These are phyloP conservation scores for Clitocybe nebularis DNA, from an alignment of 1,284 basidiomycete species.

Conservation along the genomic window DNA sequence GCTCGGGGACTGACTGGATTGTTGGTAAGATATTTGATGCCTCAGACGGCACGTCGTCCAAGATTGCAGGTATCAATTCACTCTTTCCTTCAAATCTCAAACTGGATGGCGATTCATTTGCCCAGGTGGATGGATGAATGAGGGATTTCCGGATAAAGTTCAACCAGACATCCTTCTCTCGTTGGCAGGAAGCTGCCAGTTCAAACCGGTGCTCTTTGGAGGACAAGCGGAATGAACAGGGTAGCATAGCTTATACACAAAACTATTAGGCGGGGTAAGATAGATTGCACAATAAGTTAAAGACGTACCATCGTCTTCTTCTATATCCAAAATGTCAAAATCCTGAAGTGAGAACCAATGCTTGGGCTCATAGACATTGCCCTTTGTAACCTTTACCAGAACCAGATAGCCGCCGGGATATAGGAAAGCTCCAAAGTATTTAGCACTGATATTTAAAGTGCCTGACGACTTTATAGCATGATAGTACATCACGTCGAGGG, in stretches of 20 bases:
- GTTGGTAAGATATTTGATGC: conserved; percentile 43
- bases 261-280: conserved; percentile 7
- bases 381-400: conserved; percentile 80
- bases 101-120: conserved; percentile 58
- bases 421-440: conserved; percentile 86
- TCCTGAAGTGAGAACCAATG: conserved; percentile 81
- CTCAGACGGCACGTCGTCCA: conserved; percentile 37
- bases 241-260: conserved; percentile 56
- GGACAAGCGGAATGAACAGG: conserved; percentile 75
- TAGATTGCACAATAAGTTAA: conserved; percentile 1
- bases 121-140: conserved; percentile 43
- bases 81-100: conserved; percentile 42
- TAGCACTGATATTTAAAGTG: conserved; percentile 61
- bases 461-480: conserved; percentile 35
- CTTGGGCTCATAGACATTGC: conserved; percentile 76
- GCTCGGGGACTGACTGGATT: conserved; percentile 60
- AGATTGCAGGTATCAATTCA: conserved; percentile 27
- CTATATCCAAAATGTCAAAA: conserved; percentile 69
- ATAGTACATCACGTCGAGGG: conserved; percentile 80
- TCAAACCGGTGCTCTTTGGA: conserved; percentile 74
- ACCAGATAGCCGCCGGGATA: conserved; percentile 84
- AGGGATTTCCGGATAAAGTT: conserved; percentile 52
- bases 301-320: conserved; percentile 61
- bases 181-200: conserved; percentile 75
- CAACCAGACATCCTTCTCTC: conserved; percentile 85